Evolutionary conservation across 2,329 filamentous ascomycete species (phyloP), one percentile per base, ranked within the genome.

Genomic region (Beauveria bassiana): DNA sequence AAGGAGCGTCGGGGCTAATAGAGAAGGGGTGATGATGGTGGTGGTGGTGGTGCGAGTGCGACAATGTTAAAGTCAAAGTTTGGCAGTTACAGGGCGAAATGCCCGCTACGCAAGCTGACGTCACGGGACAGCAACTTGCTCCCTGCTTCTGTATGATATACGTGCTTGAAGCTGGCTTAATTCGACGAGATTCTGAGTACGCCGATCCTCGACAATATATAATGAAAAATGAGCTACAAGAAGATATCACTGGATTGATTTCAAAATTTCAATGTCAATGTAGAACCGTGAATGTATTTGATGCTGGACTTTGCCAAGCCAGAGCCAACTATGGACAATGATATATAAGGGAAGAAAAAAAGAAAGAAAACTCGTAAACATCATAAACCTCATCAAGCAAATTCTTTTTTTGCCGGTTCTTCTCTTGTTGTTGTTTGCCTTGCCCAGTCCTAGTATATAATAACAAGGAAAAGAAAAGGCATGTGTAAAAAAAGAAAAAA

Each of bases 311-410:
- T 43, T 34, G 12, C 26, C 42, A 34, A 45, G 42, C 26, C 28
- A 34, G 8, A n/a, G 26, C 18, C 2, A 22, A 34, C 18, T 40
- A 49, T 18, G 24, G 49, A 24, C n/a, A 34, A 38, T 47, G 38
- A 57, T 47, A 26, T 38, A 26, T 49, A 58, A 22, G 22, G 22
- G 2, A 22, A n/a, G 28, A 14, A 7, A n/a, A 16, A 40, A 31
- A 7, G 24, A 16, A 40, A 31, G 7, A 50, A 43, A 61, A 28
- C 40, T 56, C 51, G 42, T 57, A 43, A 57, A 62, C 43, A 58
- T 47, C 54, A 34, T 53, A 59, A 63, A 22, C 57, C 54, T 51
- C 57, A 43, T 61, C 60, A 61, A 64, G 63, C 64, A 61, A 50
- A 38, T 38, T 38, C 50, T 31, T 50, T 58, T 26, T 50, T 58